Evolutionary conservation across 768 basidiomycete genomes (phyloP), one percentile per base, ranked within the genome.

Genomic region (Pulveroboletus sp.): DNA sequence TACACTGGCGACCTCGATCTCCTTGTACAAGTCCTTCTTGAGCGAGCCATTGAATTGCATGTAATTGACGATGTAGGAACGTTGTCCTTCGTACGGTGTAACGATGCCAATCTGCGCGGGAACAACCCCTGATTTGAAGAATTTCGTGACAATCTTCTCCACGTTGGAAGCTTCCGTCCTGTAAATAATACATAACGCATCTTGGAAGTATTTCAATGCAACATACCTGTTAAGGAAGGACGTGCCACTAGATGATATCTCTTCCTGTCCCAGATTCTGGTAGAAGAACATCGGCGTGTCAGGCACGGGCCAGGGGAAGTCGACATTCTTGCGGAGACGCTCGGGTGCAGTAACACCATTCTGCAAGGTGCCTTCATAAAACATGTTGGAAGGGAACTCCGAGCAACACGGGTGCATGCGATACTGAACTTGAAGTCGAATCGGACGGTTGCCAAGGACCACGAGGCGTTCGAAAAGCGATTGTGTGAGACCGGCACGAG

Each of bases 281-380:
- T 99, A 97, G 75, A 98, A 99, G 75, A 97, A 97, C 95, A 99
- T 98, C 14, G 97, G 97, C 1, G 93, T 95, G 60, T 95, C 93
- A 14, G 90, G 87, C 34, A 90, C 82, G 6, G 97, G 97, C 97
- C 97, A 98, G 0, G 97, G 97, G 72, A 98, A 99, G 67, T 98
- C 97, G 35, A 98, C 94, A 57, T 97, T 95, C 79, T 95, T 97
- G 72, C 94, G 79, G 54, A 99, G 74, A 34, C 97, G 82, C 67
- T 99, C 97, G 5, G 97, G 97, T 14, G 97, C 97, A 11, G 97
- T 99, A 45, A 99, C 97, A 66, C 97, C 97, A 65, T 99, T 99
- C 71, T 99, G 97, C 23, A 99, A 71, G 0, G 95, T 95, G 20
- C 97, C 97, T 66, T 99, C 97, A 68, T 99, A 99, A 75, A 99